Evolutionary conservation across 192 early-diverging fungal species (phyloP), one percentile per base, ranked within the genome.

Genomic region (Coemansia sp.): DNA sequence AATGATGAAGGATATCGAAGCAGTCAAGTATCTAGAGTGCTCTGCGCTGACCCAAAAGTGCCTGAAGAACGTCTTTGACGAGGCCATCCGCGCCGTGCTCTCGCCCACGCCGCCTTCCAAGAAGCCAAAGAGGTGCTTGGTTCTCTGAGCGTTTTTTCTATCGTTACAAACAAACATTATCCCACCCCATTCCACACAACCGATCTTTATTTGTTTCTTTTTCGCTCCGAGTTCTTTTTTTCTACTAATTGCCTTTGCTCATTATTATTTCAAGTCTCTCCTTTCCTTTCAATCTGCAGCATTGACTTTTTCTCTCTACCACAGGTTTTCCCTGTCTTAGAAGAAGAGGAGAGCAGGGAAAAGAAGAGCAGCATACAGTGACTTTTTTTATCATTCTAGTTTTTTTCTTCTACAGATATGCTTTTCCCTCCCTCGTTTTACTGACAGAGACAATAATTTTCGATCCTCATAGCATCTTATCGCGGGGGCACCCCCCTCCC

Each of bases 41-140:
- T 97, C 95, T 20, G 94, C 96, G 42, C 85, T 99, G 66, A 97
- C 96, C 57, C 95, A 97, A 83, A 95, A 95, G 81, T 95, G 95
- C 32, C 74, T 99, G 64, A 97, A 99, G 87, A 95, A 91, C 70
- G 95, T 99, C 17, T 99, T 99, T 88, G 96, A 99, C 74, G 94
- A 96, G 66, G 96, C 96, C 20, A 99, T 97, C 70, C 89, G 95
- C 53, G 94, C 95, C 6, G 96, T 95, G 17, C 85, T 99, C 57
- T 79, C 79, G 63, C 93, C 93, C 14, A 76, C 90, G 8, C 81
- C 84, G 59, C 85, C 84, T 17, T 78, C 66, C 57, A 90, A 85
- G 79, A 84, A 84, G 70, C 76, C 66, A 53, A 91, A 88, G 85
- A 88, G 87, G 71, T 95, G 93, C 74, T 59, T 83, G 36, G 83